Conservation (phyloP, 1,139 yeast species). For the Nakaseomyces kungkrabaensis region DNA sequence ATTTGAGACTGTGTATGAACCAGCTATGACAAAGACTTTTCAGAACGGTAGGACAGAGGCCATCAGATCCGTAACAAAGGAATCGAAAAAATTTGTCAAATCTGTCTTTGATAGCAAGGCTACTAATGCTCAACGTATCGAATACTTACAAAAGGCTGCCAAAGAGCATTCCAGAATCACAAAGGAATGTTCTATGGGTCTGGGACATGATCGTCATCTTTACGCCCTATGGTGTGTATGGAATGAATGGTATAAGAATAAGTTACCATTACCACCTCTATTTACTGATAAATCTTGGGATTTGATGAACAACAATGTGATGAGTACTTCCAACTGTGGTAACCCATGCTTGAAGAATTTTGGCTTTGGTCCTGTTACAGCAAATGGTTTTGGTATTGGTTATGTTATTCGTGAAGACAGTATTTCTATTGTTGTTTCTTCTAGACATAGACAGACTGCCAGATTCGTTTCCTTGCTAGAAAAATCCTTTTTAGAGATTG, state of each 20-base stretch:
- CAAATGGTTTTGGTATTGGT: constrained; percentile 88
- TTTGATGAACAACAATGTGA: constrained; percentile 52
- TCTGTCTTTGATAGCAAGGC: constrained; percentile 68
- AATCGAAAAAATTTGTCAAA: constrained; percentile 73
- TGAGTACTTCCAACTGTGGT: constrained; percentile 66
- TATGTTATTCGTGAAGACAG: constrained; percentile 82
- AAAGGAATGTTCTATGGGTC: constrained; percentile 57
- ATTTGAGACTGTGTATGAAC: constrained; percentile 90
- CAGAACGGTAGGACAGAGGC: constrained; percentile 92
- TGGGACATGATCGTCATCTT: constrained; percentile 84
- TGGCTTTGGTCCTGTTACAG: constrained; percentile 88
- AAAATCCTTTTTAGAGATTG: constrained; percentile 23
- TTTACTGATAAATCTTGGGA: constrained; percentile 78
- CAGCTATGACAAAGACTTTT: constrained; percentile 86
- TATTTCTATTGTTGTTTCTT: constrained; percentile 75
- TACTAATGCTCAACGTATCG: constrained; percentile 50
- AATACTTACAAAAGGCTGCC: constrained; percentile 59
- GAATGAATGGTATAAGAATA: constrained; percentile 56
- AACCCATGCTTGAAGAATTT: constrained; percentile 79
- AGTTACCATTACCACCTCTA: constrained; percentile 43
- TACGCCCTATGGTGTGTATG: constrained; percentile 83
- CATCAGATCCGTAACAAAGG: constrained; percentile 70
- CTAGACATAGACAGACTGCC: constrained; percentile 83
- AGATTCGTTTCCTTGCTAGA: constrained; percentile 45
- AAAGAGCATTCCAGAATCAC: constrained; percentile 59